Base-by-base conservation (phyloP, 495 filamentous ascomycete genomes). In the Viridothelium virens region DNA sequence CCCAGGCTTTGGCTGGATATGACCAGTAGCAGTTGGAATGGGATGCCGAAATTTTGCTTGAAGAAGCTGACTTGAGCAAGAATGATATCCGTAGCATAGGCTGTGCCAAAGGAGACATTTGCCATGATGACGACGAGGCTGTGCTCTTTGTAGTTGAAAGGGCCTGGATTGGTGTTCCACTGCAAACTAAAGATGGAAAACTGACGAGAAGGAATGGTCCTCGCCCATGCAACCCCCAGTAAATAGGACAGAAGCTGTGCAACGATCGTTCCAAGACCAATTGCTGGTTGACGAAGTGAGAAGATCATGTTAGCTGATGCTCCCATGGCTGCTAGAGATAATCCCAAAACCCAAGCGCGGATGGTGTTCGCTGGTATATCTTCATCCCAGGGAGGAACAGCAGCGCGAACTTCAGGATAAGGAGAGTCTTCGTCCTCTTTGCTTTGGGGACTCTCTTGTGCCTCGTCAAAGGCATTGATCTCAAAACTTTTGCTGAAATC, bases 191-290 rank as follows among this genome's bases (percentile, higher is more conserved):
- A 25, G 44, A 80, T 82, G 71, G 93, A 90, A 89, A 91, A 79
- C 38, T 80, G 73, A 36, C 79, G 79, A 7, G 79, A 67, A 11
- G 88, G 88, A 70, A 87, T 75, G 67, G 78, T 76, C 63, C 75
- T 77, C 3, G 67, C 73, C 67, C 70, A 94, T 31, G 89, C 70
- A 38, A 89, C 81, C 62, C 91, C 90, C 38, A 94, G 81, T 0
- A 91, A 90, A 73, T 93, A 91, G 33, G 89, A 90, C 64, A 93
- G 81, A 62, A 94, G 79, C 69, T 94, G 89, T 14, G 86, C 78
- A 36, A 90, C 90, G 72, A 94, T 92, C 18, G 91, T 91, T 0
- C 89, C 91, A 70, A 94, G 92, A 25, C 87, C 85, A 74, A 94
- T 89, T 72, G 89, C 92, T 44, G 91, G 90, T 77, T 93, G 93